Evolutionary conservation across 768 basidiomycete species (phyloP), one percentile per base, ranked within the genome.

Genomic region (Cyclocybe aegerita): DNA sequence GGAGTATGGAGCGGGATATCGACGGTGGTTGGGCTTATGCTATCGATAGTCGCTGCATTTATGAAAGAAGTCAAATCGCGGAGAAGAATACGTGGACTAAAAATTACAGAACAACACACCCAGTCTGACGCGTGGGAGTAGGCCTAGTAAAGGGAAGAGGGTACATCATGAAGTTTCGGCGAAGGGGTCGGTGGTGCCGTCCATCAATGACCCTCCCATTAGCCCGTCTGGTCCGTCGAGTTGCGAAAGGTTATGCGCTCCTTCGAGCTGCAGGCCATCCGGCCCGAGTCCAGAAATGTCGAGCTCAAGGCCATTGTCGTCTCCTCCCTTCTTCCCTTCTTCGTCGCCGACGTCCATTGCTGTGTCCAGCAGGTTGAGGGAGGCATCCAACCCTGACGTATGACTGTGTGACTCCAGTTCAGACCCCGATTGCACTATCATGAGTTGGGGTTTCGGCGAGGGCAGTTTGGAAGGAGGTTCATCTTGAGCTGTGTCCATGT

Each of bases 231-330:
- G 65, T 2, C 62, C 54, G 38, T 81, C 79, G 50, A 90, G 63
- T 60, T 87, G 83, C 10, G 77, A 74, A 37, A 89, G 65, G 55
- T 81, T 79, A 50, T 77, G 77, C 6, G 73, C 58, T 32, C 61
- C 65, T 54, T 85, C 85, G 39, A 83, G 76, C 7, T 74, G 70
- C 46, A 85, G 67, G 4, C 81, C 85, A 62, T 88, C 87, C 3
- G 87, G 81, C 10, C 79, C 87, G 33, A 90, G 74, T 16, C 68
- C 71, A 12, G 81, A 73, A 61, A 90, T 82, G 53, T 87, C 84
- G 65, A 91, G 65, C 45, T 73, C 77, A 44, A 80, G 77, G 11
- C 70, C 75, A 15, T 62, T 64, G 14, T 68, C 69, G 43, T 59
- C 52, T 37, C 65, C 61, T 39, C 66, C 67, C 43, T 74, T 73